Evolutionary conservation across 1,284 basidiomycete genomes (phyloP).

Genomic region (Laetiporus sulphureus): DNA sequence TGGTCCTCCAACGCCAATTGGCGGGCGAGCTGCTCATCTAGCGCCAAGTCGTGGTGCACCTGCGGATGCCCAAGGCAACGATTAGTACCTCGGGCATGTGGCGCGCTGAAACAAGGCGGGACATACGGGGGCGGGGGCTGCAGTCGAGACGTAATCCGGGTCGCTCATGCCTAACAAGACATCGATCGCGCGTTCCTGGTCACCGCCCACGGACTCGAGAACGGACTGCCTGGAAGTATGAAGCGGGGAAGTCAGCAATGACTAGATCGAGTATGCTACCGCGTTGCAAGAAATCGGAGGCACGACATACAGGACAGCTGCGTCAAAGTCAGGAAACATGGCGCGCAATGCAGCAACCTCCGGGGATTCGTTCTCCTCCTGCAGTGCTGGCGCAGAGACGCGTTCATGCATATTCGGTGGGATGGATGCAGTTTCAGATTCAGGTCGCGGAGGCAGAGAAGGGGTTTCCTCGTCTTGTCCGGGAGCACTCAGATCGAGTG

Average conservation of each 20-base stretch:
- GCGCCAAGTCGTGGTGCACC: constrained; percentile 28
- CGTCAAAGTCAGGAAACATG: constrained; percentile 80
- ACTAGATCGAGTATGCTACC: neutral
- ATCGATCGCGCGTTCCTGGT: constrained; percentile 70
- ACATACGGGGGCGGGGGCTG: constrained; percentile 20
- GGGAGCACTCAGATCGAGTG: neutral
- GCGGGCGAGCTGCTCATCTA: constrained; percentile 72
- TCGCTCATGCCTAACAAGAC: constrained; percentile 75
- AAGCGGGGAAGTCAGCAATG: neutral
- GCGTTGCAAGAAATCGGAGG: neutral
- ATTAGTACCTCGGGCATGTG: neutral
- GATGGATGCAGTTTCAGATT: neutral
- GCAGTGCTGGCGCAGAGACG: neutral
- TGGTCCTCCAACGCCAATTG: constrained; percentile 65
- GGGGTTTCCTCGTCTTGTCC: constrained; percentile 10
- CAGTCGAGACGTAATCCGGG: constrained; percentile 51
- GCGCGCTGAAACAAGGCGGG: neutral
- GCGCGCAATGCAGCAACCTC: constrained; percentile 49
- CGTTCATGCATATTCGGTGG: neutral
- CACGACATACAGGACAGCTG: constrained; percentile 52
- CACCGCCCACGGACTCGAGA: constrained; percentile 55
- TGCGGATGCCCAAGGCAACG: neutral
- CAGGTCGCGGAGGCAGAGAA: constrained; percentile 16
- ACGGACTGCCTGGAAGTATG: constrained; percentile 47
- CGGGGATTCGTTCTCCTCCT: constrained; percentile 24